Percentiles rank a stretch among this genome's conserved stretches.
phyloP scores from a whole-genome alignment of 305 asterid genomes.

The Stenogyne calaminthoides region DNA sequence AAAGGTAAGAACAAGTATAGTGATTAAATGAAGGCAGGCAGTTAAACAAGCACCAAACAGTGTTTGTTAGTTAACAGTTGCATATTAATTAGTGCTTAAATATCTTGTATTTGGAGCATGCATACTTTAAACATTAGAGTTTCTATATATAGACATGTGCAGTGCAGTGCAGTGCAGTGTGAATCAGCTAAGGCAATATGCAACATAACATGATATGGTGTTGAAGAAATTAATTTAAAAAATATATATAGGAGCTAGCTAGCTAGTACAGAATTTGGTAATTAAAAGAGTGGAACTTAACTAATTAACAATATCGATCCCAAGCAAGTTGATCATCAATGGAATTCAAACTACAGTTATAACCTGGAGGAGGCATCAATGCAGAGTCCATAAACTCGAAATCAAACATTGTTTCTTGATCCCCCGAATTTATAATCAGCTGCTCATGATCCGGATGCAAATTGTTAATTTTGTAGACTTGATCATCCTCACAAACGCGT shows the following conservation, averaged over 20 bases:
- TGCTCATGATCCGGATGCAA: conserved; percentile 6
- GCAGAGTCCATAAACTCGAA: conserved; percentile 62
- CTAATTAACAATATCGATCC: conserved; percentile 46
- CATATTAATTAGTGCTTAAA: background rate
- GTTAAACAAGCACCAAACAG: background rate
- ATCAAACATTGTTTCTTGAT: conserved; percentile 32
- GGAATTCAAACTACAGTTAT: conserved; percentile 38
- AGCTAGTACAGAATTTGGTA: background rate
- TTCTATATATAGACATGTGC: background rate
- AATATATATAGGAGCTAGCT: background rate
- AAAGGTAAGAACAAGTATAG: background rate
- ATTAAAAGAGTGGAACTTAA: background rate
- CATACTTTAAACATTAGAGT: background rate
- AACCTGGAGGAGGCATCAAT: conserved; percentile 46
- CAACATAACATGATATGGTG: background rate
- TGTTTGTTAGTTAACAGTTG: background rate
- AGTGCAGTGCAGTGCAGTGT: no score
- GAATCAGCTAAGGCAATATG: no score
- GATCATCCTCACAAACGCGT: conserved; percentile 19
- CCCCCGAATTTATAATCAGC: conserved; percentile 23
- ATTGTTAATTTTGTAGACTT: conserved; percentile 12
- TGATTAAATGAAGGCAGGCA: background rate
- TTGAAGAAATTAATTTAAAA: background rate
- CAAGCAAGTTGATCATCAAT: conserved; percentile 71
- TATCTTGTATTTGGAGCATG: background rate